These are phyloP conservation scores for Vickermania ingenoplastis DNA, from an alignment of 208 protist species.

Conservation along the genomic window DNA sequence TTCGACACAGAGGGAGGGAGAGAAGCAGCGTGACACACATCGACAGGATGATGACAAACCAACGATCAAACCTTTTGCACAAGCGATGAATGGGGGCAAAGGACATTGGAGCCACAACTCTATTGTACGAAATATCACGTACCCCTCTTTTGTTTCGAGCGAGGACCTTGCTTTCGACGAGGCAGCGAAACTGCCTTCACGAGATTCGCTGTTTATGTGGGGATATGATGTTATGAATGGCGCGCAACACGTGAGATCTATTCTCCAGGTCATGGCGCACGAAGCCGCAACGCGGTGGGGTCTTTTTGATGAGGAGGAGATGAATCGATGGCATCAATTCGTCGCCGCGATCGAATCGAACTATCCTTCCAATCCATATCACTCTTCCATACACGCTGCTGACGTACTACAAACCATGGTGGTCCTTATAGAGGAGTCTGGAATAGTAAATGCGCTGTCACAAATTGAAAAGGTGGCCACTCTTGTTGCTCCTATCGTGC, in stretches of 20 bases:
- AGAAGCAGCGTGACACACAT: no score
- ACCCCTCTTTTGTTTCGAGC: background rate
- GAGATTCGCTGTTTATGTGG: conserved; percentile 12
- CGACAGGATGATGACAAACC: no score
- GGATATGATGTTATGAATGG: conserved; percentile 27
- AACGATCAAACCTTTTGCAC: no score
- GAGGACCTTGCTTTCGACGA: background rate
- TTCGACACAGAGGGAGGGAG: no score
- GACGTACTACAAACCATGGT: conserved; percentile 60
- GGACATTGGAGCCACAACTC: background rate
- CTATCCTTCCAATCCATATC: conserved; percentile 66
- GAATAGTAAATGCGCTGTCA: conserved; percentile 38
- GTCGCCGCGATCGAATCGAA: conserved; percentile 48
- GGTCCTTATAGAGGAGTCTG: conserved; percentile 25
- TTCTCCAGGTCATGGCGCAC: conserved; percentile 33
- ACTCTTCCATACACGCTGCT: conserved; percentile 66
- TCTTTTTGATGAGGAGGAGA: conserved; percentile 25
- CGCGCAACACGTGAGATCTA: conserved; percentile 18
- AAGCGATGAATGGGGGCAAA: background rate
- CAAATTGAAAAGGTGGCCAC: conserved; percentile 47
- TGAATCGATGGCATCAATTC: conserved; percentile 27
- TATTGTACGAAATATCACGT: background rate
- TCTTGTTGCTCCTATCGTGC: conserved; percentile 47
- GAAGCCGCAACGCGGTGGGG: conserved; percentile 35
- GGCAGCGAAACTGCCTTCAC: conserved; percentile 2